These are phyloP conservation scores for Erodium maritimum DNA, from an alignment of 345 rosid species.

Conservation along the genomic window DNA sequence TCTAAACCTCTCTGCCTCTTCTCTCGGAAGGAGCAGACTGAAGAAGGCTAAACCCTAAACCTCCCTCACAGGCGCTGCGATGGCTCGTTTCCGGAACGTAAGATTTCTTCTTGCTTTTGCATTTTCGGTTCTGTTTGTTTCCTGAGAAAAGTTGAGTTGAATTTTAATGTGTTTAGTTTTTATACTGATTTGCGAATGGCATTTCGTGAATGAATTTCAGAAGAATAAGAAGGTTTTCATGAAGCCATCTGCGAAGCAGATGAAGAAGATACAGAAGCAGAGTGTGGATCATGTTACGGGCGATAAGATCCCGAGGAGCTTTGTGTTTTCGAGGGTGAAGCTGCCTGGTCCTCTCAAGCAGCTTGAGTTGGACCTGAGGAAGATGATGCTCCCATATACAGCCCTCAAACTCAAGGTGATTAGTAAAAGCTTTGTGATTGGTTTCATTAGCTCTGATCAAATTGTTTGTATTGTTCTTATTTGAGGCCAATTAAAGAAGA, in stretches of 20 bases:
- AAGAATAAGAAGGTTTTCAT: slow-evolving; percentile 39
- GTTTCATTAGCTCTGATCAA: not conserved
- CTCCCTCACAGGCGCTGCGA: not conserved
- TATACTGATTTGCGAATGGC: not conserved
- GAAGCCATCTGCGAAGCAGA: slow-evolving; percentile 47
- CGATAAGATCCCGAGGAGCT: slow-evolving; percentile 77
- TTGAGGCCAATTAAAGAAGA: no score
- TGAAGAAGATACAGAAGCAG: slow-evolving; percentile 32
- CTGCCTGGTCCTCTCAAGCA: slow-evolving; percentile 64
- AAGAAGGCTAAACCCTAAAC: not conserved
- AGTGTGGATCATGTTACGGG: slow-evolving; percentile 75
- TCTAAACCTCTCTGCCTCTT: no score
- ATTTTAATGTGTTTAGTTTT: no score
- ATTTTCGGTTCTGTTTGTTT: not conserved
- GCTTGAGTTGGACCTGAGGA: slow-evolving; percentile 82
- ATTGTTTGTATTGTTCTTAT: no score
- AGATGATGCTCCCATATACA: slow-evolving; percentile 88
- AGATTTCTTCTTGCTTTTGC: not conserved
- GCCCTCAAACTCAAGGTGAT: slow-evolving; percentile 80
- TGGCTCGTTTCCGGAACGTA: not conserved
- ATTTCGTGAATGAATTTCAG: slow-evolving; percentile 13
- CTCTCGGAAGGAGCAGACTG: not conserved
- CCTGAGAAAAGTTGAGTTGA: not conserved
- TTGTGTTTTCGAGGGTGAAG: slow-evolving; percentile 83
- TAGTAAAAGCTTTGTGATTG: not conserved